These are phyloP conservation scores for Alternaria infectoria DNA, from an alignment of 2,329 filamentous ascomycete species.

Conservation along the genomic window DNA sequence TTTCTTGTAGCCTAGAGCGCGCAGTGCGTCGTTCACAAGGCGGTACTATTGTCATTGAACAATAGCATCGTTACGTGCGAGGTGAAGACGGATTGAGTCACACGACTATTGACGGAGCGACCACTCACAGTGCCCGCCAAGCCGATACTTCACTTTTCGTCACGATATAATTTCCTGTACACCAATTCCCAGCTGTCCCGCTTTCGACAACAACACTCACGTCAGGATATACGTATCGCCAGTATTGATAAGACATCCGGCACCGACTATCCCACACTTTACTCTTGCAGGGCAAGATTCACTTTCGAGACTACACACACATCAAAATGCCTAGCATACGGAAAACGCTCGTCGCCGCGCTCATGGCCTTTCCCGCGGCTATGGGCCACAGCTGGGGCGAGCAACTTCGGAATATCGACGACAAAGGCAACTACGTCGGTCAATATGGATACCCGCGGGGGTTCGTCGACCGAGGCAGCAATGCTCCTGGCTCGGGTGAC, in stretches of 20 bases:
- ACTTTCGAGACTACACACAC: neutral
- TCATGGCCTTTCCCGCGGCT: constrained; percentile 27
- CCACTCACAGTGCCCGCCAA: constrained; percentile 22
- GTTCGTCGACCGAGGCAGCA: no score
- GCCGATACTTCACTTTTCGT: constrained; percentile 11
- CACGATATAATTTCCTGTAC: neutral
- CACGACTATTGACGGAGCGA: constrained; percentile 15
- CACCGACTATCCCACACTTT: neutral
- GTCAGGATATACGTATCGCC: neutral
- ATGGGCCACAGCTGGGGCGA: constrained; percentile 81
- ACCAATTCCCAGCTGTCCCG: neutral
- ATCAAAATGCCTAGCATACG: constrained; percentile 28
- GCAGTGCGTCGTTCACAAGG: constrained; percentile 21
- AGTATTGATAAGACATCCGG: neutral
- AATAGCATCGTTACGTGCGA: constrained; percentile 34
- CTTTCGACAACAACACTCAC: neutral
- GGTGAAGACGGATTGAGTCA: constrained; percentile 33
- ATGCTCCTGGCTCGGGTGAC: no score
- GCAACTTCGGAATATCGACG: constrained; percentile 71
- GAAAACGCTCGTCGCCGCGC: constrained; percentile 18
- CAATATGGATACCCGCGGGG: constrained; percentile 73
- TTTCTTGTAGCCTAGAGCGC: constrained; percentile 19
- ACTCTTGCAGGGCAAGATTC: constrained; percentile 11
- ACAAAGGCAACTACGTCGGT: constrained; percentile 76
- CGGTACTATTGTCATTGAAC: constrained; percentile 28